These are phyloP conservation scores for Pycnococcus provasolii DNA, from an alignment of 139 green algal genomes.

Conservation along the genomic window DNA sequence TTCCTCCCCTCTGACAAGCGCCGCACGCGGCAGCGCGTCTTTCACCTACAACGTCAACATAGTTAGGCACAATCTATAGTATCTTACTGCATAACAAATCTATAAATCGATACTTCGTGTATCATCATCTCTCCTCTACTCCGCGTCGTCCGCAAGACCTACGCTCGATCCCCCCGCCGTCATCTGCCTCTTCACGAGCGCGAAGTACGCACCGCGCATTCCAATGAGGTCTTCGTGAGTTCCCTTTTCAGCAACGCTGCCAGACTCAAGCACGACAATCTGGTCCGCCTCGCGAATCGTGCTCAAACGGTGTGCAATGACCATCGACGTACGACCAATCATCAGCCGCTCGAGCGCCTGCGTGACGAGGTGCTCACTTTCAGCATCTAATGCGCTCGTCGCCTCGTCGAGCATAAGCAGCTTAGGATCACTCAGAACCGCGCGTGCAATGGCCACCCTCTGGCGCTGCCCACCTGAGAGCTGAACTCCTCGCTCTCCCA, in stretches of 20 bases:
- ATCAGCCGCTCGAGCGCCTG: constrained; percentile 40
- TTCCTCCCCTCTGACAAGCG: too few relatives aligned
- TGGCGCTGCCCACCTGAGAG: constrained; percentile 39
- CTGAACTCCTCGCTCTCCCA: constrained; percentile 27
- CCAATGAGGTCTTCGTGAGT: constrained; percentile 13
- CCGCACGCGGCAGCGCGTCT: too few relatives aligned
- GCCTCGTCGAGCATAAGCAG: constrained; percentile 31
- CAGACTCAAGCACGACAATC: constrained; percentile 47
- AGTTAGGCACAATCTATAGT: too few relatives aligned
- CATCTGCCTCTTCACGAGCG: constrained; percentile 2
- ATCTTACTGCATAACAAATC: too few relatives aligned
- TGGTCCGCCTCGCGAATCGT: constrained; percentile 47
- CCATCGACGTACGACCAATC: constrained; percentile 16
- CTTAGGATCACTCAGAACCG: constrained; percentile 13
- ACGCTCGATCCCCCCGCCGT: too few relatives aligned
- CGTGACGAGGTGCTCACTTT: constrained; percentile 24
- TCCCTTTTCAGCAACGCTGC: constrained; percentile 16
- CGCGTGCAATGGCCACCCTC: constrained; percentile 30
- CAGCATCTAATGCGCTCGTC: constrained; percentile 24
- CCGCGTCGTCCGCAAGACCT: too few relatives aligned
- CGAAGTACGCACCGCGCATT: constrained; percentile 1
- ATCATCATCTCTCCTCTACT: too few relatives aligned
- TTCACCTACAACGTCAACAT: too few relatives aligned
- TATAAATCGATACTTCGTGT: too few relatives aligned
- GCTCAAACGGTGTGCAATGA: constrained; percentile 23